Conservation (phyloP, 805 yeast genomes). For the Citeromyces nyonsensis region DNA sequence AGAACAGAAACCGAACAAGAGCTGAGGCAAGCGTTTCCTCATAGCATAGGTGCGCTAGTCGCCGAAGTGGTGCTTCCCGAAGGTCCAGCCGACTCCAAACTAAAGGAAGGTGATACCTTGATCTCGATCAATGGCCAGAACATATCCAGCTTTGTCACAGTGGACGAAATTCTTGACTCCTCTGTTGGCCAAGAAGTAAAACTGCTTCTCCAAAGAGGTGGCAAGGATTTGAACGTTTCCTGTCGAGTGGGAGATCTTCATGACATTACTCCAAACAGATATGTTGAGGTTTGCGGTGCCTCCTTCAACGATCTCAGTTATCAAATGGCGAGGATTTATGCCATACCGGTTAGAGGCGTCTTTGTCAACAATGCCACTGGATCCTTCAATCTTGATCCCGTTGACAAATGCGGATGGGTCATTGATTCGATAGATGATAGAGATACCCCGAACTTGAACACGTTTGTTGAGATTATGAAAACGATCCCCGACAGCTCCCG, state of each 20-base stretch:
- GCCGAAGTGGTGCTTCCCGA: slow-evolving; percentile 71
- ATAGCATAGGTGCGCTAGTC: slow-evolving; percentile 65
- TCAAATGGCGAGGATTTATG: slow-evolving; percentile 76
- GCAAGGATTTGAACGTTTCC: slow-evolving; percentile 30
- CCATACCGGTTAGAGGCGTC: slow-evolving; percentile 77
- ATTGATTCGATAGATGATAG: slow-evolving; percentile 64
- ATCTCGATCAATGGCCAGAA: slow-evolving; percentile 53
- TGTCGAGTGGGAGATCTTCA: slow-evolving; percentile 65
- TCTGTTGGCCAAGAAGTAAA: slow-evolving; percentile 44
- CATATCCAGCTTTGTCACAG: slow-evolving; percentile 57
- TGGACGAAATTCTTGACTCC: slow-evolving; percentile 73
- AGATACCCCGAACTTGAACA: slow-evolving; percentile 60
- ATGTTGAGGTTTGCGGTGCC: slow-evolving; percentile 75
- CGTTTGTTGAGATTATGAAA: slow-evolving; percentile 67
- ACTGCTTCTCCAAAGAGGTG: slow-evolving; percentile 61
- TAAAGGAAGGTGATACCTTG: slow-evolving; percentile 78
- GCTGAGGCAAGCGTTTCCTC: slow-evolving; percentile 59
- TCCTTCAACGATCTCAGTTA: slow-evolving; percentile 75
- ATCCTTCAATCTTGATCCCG: slow-evolving; percentile 45
- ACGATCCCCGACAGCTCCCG: slow-evolving; percentile 60
- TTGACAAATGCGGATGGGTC: slow-evolving; percentile 65
- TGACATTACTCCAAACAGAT: slow-evolving; percentile 67
- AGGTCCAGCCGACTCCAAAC: slow-evolving; percentile 64
- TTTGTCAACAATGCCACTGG: slow-evolving; percentile 67
- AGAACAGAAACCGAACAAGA: slow-evolving; percentile 55